Percentiles rank a stretch among this genome's conserved stretches.
These are phyloP conservation scores for Xylaria cubensis DNA, from an alignment of 495 filamentous ascomycete genomes.

Conservation along the genomic window DNA sequence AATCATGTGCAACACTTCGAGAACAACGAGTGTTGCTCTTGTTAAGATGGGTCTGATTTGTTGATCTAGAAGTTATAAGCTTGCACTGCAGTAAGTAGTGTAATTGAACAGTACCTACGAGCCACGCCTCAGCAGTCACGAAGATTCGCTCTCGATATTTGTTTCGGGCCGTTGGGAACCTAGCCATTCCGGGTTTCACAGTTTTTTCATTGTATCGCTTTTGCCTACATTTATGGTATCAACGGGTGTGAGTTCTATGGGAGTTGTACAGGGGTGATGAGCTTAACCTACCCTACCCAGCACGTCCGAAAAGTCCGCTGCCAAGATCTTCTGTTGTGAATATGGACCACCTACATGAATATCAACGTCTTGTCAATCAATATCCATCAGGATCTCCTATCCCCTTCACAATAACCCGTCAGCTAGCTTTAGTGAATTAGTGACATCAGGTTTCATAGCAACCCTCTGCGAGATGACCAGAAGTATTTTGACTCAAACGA, in stretches of 20 bases:
- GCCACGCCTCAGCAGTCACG: not conserved
- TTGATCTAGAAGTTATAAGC: not conserved
- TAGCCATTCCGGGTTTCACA: not conserved
- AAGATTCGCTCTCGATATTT: not conserved
- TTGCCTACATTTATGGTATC: not conserved
- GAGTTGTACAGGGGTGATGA: not conserved
- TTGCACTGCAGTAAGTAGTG: not conserved
- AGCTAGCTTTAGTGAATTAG: not conserved
- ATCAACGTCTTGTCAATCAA: not conserved
- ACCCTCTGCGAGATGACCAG: not conserved
- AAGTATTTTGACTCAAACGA: not conserved
- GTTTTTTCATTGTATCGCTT: not conserved
- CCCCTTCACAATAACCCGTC: not conserved
- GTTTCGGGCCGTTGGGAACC: not conserved
- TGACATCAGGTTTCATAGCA: not conserved
- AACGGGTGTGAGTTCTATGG: not conserved
- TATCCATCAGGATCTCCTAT: not conserved
- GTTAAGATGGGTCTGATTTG: not conserved
- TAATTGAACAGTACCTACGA: not conserved
- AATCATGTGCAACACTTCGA: slow-evolving; percentile 17
- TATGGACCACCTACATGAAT: slow-evolving; percentile 9
- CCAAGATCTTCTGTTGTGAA: slow-evolving; percentile 5
- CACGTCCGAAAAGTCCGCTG: not conserved
- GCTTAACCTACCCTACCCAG: not conserved
- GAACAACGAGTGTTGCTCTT: not conserved